Evolutionary conservation across 2,329 filamentous ascomycete species (phyloP), one percentile per base, ranked within the genome.

Genomic region (Cercospora sp.): DNA sequence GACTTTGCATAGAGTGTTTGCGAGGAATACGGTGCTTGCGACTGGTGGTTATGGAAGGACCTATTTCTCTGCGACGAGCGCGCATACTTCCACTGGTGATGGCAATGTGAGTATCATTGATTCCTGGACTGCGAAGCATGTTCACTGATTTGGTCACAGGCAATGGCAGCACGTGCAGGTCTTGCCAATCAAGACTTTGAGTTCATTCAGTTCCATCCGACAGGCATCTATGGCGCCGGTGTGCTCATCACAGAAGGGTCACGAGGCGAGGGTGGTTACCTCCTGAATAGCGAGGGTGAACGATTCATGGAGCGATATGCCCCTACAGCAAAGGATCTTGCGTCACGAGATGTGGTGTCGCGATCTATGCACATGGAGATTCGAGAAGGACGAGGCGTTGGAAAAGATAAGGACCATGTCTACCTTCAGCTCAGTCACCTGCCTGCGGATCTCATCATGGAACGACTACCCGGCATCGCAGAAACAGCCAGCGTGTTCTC

Each of bases 221-320:
- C 81, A 39, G 83, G 83, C 5, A 85, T 84, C 45, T 85, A 84
- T 67, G 83, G 83, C 28, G 83, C 83, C 26, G 83, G 82, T 13
- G 82, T 83, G 63, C 75, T 84, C 23, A 84, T 84, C 51, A 84
- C 83, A 3, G 83, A 85, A 75, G 83, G 83, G 5, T 82, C 83
- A 16, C 78, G 83, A 58, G 83, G 83, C 31, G 83, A 84, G 76
- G 83, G 83, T 39, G 83, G 83, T 20, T 84, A 83, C 66, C 78
- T 84, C 1, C 77, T 84, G n/a, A 85, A 84, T 70, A 73, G 74
- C 10, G 75, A 83, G 72, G 83, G 83, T 59, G 83, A 85, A 68
- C 77, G 81, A 23, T 85, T 85, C 67, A 84, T 85, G 83, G 81
- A 84, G 68, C 78, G 82, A n/a, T 85, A 85, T 64, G 82, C 83